Conservation (phyloP, 1,139 yeast genomes). For the Saccharomyces hybrid region DNA sequence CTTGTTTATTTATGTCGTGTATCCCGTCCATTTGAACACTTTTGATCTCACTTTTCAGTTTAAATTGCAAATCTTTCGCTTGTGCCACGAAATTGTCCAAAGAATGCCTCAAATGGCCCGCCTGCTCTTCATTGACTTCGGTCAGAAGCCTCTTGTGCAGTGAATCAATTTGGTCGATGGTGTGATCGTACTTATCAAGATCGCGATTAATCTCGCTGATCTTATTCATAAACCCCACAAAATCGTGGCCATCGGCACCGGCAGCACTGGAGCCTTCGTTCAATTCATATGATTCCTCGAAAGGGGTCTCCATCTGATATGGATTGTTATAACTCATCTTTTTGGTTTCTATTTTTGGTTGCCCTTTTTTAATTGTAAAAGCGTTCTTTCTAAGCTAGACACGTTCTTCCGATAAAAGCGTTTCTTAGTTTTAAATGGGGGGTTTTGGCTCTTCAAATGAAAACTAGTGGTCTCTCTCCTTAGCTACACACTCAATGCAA, state of each 20-base stretch:
- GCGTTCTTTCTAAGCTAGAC: not conserved
- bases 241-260: conserved; percentile 38
- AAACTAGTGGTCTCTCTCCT: not conserved
- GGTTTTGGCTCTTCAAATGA: not conserved
- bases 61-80: conserved; percentile 68
- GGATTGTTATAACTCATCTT: conserved; percentile 15
- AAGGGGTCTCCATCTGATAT: conserved; percentile 12
- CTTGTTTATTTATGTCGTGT: conserved; percentile 69
- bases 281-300: conserved; percentile 14
- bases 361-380: not conserved
- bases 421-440: not conserved
- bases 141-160: conserved; percentile 77
- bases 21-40: conserved; percentile 65
- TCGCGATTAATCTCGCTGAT: conserved; percentile 75
- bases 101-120: conserved; percentile 62
- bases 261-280: conserved; percentile 2
- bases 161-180: conserved; percentile 70
- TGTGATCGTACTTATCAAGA: conserved; percentile 69
- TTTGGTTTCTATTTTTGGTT: not conserved
- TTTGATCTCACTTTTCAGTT: conserved; percentile 69
- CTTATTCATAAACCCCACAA: conserved; percentile 72
- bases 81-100: conserved; percentile 71
- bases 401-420: not conserved
- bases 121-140: conserved; percentile 78
- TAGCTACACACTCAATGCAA: not conserved